Conservation (phyloP, 2,329 filamentous ascomycete species). For the Malbranchea zuffiana region DNA sequence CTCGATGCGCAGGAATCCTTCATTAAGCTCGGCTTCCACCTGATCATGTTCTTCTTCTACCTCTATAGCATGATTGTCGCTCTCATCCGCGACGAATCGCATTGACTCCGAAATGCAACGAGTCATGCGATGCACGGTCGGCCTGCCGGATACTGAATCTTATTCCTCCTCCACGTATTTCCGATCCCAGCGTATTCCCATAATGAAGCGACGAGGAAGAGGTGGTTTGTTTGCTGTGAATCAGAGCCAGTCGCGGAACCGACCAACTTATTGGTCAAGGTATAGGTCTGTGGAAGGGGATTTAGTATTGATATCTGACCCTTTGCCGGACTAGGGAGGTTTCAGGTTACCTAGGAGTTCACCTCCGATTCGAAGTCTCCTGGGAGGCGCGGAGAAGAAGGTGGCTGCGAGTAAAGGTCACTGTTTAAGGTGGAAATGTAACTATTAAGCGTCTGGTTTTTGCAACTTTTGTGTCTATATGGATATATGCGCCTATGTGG, state of each 20-base stretch:
- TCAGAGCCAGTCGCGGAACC: not conserved
- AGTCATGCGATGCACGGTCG: conserved; percentile 31
- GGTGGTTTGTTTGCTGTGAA: not conserved
- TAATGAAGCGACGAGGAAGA: not conserved
- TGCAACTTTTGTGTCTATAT: conserved; percentile 6
- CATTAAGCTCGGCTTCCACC: conserved; percentile 95
- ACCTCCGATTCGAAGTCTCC: too few species aligned
- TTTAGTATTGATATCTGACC: too few species aligned
- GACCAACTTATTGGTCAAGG: not conserved
- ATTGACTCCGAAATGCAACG: conserved; percentile 47
- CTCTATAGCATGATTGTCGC: conserved; percentile 98
- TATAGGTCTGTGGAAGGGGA: too few species aligned
- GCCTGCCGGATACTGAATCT: conserved; percentile 8
- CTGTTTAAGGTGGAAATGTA: conserved; percentile 7
- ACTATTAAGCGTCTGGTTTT: conserved; percentile 1
- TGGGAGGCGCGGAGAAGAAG: too few species aligned
- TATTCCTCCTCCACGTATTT: not conserved
- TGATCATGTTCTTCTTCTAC: conserved; percentile 99
- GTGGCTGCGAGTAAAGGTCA: too few species aligned
- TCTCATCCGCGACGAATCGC: conserved; percentile 85
- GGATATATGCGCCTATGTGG: conserved; percentile 5
- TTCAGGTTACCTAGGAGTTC: too few species aligned
- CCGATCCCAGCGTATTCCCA: not conserved
- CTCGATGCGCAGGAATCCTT: conserved; percentile 71
- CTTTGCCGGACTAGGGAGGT: too few species aligned